Percentiles rank a stretch among this genome's conserved stretches.
phyloP scores from a whole-genome alignment of 2,329 filamentous ascomycete species.

The Botryosphaeria agaves region DNA sequence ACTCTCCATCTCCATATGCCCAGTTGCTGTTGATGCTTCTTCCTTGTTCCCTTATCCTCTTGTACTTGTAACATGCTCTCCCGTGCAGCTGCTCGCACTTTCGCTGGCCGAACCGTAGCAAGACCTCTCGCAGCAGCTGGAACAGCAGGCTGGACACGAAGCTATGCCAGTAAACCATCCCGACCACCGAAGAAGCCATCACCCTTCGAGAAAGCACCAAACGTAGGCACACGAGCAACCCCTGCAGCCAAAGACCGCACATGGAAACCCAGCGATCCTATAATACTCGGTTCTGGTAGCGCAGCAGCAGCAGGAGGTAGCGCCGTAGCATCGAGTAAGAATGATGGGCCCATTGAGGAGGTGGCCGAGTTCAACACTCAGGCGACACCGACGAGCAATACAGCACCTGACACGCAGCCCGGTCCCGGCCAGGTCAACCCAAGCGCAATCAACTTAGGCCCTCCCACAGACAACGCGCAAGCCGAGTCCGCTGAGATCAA shows the following conservation, averaged over 20 bases:
- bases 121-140: not conserved
- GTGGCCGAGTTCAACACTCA: conserved; percentile 17
- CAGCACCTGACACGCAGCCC: no score
- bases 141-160: not conserved
- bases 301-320: conserved; percentile 8
- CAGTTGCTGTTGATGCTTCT: no score
- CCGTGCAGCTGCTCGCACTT: conserved; percentile 12
- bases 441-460: not conserved
- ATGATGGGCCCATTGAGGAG: conserved; percentile 7
- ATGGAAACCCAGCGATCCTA: conserved; percentile 21
- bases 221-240: not conserved
- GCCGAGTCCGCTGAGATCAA: no score
- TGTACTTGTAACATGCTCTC: conserved; percentile 10
- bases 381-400: conserved; percentile 10
- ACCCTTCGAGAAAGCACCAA: not conserved
- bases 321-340: conserved; percentile 2
- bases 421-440: not conserved
- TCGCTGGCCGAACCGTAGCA: conserved; percentile 5
- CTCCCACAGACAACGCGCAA: not conserved
- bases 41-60: not conserved
- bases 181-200: not conserved
- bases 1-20: no score
- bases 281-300: conserved; percentile 17
- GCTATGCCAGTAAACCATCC: not conserved
- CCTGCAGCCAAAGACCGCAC: conserved; percentile 17